phyloP scores from a whole-genome alignment of 257 asterid species.

The Solanum sejunctum region DNA sequence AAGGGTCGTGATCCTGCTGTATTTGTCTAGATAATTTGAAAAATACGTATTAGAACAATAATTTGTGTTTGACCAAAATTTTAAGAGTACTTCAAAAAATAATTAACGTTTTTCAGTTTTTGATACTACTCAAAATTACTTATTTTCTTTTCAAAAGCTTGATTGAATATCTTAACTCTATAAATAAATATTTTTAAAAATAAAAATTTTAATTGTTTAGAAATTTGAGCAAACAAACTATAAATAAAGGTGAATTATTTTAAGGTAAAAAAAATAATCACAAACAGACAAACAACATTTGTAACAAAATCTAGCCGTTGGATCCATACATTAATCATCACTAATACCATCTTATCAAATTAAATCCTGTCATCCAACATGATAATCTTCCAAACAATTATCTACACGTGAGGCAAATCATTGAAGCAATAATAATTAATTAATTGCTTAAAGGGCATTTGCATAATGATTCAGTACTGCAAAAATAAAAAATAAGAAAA shows the following conservation, averaged over 20 bases:
- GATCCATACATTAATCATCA: slow-evolving; percentile 3
- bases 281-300: not conserved
- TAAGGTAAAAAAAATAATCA: not conserved
- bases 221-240: not conserved
- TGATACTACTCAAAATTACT: not conserved
- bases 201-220: not conserved
- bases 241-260: not conserved
- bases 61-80: not conserved
- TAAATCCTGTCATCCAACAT: not conserved
- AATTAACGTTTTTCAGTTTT: not conserved
- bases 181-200: not conserved
- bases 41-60: not conserved
- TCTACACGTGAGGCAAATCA: not conserved
- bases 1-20: too few relatives aligned
- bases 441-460: not conserved
- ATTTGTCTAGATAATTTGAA: not conserved
- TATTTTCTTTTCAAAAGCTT: not conserved
- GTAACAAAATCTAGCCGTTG: not conserved
- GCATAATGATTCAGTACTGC: not conserved
- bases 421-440: not conserved
- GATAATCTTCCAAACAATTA: not conserved
- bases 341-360: slow-evolving; percentile 1
- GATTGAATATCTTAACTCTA: not conserved
- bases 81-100: not conserved
- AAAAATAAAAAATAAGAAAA: not conserved